Conservation (phyloP, 139 green algal species). For the Chlorella sp. region DNA sequence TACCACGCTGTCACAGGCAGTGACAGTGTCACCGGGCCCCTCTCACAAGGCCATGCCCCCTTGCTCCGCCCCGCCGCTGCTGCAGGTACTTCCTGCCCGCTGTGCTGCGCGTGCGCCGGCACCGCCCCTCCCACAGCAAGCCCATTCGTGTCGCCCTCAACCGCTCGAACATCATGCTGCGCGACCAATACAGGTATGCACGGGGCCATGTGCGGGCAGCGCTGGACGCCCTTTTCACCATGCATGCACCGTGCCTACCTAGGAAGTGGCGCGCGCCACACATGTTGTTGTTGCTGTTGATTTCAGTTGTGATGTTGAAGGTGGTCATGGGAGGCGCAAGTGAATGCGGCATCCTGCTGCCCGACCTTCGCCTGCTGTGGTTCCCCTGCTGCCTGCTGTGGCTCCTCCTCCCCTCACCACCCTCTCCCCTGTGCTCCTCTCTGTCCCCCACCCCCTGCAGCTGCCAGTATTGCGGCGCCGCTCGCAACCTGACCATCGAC, state of each 20-base stretch:
- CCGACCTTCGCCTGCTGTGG: background rate
- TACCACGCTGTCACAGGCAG: too few relatives aligned
- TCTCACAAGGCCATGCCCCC: background rate
- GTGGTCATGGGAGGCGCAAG: background rate
- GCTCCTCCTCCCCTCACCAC: background rate
- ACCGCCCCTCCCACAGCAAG: conserved; percentile 16
- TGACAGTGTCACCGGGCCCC: too few relatives aligned
- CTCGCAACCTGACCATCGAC: conserved; percentile 63
- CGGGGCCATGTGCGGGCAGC: too few relatives aligned
- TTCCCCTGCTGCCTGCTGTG: background rate
- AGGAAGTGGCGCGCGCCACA: too few relatives aligned
- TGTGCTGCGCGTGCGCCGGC: conserved; percentile 40
- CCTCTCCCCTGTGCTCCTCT: background rate
- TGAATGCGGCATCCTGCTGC: background rate
- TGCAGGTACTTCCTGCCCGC: conserved; percentile 40
- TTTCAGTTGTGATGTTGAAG: background rate
- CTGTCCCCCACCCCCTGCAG: background rate
- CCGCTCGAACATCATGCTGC: conserved; percentile 60
- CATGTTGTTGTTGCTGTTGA: too few relatives aligned
- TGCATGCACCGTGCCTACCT: too few relatives aligned
- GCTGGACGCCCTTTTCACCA: too few relatives aligned
- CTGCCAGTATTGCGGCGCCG: conserved; percentile 67
- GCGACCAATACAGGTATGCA: conserved; percentile 38
- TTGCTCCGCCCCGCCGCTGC: background rate
- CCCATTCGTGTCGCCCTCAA: conserved; percentile 44